Base-by-base conservation (phyloP, 2,329 filamentous ascomycete genomes). In the Colletotrichum paranaense region DNA sequence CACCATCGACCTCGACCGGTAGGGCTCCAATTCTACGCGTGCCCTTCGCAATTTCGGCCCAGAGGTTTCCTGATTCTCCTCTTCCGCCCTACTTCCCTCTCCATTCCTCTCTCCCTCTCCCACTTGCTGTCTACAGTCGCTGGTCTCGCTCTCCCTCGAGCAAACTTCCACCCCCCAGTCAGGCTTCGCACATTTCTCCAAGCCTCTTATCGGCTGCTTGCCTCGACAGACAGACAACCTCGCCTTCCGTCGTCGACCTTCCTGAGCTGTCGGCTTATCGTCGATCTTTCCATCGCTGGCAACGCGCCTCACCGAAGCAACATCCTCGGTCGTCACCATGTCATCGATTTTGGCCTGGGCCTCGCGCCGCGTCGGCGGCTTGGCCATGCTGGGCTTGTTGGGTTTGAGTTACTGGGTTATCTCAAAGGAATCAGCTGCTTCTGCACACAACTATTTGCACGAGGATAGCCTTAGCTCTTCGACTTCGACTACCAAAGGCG, bases 351-450 rank as follows among this genome's bases (percentile, higher is more conserved):
- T 90, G 77, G 78, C 78, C 49, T 91, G 89, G 89, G 86, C 84
- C 74, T 84, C 87, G 76, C 86, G 86, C 78, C 85, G 89, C 75
- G 85, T 84, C 38, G 89, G 88, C 71, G 89, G 89, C 67, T 78
- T 91, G 74, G 88, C 87, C 76, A 88, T 90, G 84, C 79, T 90
- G 30, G 78, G 79, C 52, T 80, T 89, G 66, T 75, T 88, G 68
- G 77, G 77, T 53, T 84, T 91, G 69, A 87, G 86, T 77, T 90
- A 87, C 81, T 90, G 84, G 83, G 88, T 90, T 56, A 86, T 91
- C 74, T 86, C 85, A 19, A 83, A 82, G 70, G 88, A 90, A 80
- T 82, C 85, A 28, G 82, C 82, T 16, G 79, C 82, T 38, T 81
- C 85, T 63, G 81, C 82, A 59, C 82, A 86, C 80, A 83, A 84